Conservation (phyloP, 352 stramenopile species). For the Phytophthora tentaculata region DNA sequence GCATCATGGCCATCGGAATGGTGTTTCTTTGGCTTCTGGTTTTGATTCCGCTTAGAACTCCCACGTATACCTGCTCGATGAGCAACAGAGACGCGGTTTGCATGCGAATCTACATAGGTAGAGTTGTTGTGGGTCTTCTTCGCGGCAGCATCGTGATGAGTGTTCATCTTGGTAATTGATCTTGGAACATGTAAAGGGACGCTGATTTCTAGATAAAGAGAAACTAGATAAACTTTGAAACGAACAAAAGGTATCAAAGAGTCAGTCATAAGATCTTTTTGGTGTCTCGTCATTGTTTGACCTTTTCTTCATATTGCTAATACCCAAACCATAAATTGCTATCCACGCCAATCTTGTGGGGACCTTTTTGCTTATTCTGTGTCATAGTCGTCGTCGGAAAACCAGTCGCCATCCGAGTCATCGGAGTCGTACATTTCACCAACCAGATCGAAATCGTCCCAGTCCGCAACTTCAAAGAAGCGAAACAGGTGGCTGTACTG, state of each 20-base stretch:
- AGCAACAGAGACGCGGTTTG: conserved; percentile 2
- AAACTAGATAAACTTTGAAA: too few species aligned
- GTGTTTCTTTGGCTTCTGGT: conserved; percentile 23
- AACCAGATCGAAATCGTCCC: conserved; percentile 50
- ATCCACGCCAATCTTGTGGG: background rate
- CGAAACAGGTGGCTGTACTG: conserved; percentile 71
- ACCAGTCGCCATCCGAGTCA: conserved; percentile 36
- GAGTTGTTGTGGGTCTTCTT: conserved; percentile 13
- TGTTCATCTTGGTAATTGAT: conserved; percentile 12
- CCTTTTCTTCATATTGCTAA: conserved; percentile 18
- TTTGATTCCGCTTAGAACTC: conserved; percentile 20
- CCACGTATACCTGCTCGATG: conserved; percentile 15
- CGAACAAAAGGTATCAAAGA: background rate
- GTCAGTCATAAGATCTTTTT: too few species aligned
- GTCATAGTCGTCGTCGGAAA: conserved; percentile 39
- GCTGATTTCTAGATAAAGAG: background rate
- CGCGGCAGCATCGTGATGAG: conserved; percentile 1
- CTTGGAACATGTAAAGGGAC: conserved; percentile 1
- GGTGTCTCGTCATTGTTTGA: background rate
- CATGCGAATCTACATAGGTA: conserved; percentile 3
- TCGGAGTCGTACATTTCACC: conserved; percentile 33
- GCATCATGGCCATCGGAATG: conserved; percentile 1
- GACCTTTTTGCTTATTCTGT: conserved; percentile 24
- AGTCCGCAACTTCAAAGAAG: conserved; percentile 70
- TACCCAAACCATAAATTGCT: conserved; percentile 19